phyloP scores from a whole-genome alignment of 495 filamentous ascomycete genomes.

The Sabuloglossum arenarium region DNA sequence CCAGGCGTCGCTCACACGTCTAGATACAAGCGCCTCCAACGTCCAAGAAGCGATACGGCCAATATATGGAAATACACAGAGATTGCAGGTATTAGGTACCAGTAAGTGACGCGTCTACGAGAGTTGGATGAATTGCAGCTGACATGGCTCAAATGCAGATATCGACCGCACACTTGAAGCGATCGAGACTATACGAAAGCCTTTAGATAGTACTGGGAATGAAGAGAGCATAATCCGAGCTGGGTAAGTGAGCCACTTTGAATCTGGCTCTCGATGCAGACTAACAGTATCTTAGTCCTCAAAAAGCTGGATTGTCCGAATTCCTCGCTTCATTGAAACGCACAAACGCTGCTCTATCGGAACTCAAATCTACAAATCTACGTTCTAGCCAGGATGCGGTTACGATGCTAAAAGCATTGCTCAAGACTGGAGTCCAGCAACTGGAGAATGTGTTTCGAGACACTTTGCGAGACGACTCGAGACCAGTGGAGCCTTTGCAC shows the following conservation, averaged over 20 bases:
- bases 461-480: slow-evolving; percentile 47
- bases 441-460: slow-evolving; percentile 67
- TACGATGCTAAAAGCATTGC: slow-evolving; percentile 49
- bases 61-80: slow-evolving; percentile 79
- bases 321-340: slow-evolving; percentile 82
- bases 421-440: slow-evolving; percentile 56
- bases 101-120: slow-evolving; percentile 28
- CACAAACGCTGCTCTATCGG: slow-evolving; percentile 54
- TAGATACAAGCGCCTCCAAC: slow-evolving; percentile 71
- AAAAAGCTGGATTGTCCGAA: slow-evolving; percentile 57
- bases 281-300: slow-evolving; percentile 29
- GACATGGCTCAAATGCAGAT: slow-evolving; percentile 24
- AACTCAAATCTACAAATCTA: slow-evolving; percentile 72
- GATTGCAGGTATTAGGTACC: slow-evolving; percentile 58
- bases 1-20: slow-evolving; percentile 58
- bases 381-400: slow-evolving; percentile 82
- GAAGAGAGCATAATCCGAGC: slow-evolving; percentile 82
- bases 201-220: slow-evolving; percentile 64
- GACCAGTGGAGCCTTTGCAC: slow-evolving; percentile 69
- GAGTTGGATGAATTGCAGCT: background rate
- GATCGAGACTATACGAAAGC: slow-evolving; percentile 73
- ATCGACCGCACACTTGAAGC: slow-evolving; percentile 70
- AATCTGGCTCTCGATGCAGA: slow-evolving; percentile 7
- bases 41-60: slow-evolving; percentile 85
- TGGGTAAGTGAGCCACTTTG: slow-evolving; percentile 30